Evolutionary conservation across 371 early-diverging fungal genomes (phyloP), one percentile per base, ranked within the genome.

Genomic region (Saksenaea vasiformis): DNA sequence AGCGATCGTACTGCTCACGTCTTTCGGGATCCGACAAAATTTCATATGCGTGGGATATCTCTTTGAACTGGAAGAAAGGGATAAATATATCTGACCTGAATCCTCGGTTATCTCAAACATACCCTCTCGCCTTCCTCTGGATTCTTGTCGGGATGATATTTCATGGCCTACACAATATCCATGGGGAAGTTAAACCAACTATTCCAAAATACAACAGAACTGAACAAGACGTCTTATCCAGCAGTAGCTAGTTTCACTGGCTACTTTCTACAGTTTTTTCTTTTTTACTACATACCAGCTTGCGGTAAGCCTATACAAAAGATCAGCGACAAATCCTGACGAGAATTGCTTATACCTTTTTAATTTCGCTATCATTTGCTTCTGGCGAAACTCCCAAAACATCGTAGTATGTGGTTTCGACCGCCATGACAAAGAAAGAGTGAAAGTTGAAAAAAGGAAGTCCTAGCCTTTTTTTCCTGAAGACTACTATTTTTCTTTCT

Each of bases 1-100:
- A 95, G 43, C 84, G 89, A 74, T 96, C 95, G 56, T 92, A 99
- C 53, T 87, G 78, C 31, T 89, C 89, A 60, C 97, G 86, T 69
- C 91, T 89, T 60, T 96, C 87, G 0, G 91, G 83, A 74, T 97
- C 96, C 13, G 93, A 92, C 15, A 99, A 82, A 24, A 97, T 86
- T 64, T 95, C 96, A 79, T 98, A 99, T 3, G 99, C 99, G 68
- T 94, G 92, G 26, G 86, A 89, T 59, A 98, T 83, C 73, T 94
- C 91, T 69, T 96, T 95, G 78, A 98, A 98, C 82, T 93, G 69
- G 78, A 31, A 80, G 41, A 86, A 82, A 66, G 80, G 38, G n/a
- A n/a, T n/a, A 38, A 34, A 3, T 53, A 24, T n/a, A 28, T 34
- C n/a, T 56, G 7, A 47, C 4, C 5, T 10, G 11, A 10, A 47